A percentile compares a stretch with the other conserved stretches of the same genome.
phyloP scores from a whole-genome alignment of 345 rosid genomes.

The Microcos paniculata region DNA sequence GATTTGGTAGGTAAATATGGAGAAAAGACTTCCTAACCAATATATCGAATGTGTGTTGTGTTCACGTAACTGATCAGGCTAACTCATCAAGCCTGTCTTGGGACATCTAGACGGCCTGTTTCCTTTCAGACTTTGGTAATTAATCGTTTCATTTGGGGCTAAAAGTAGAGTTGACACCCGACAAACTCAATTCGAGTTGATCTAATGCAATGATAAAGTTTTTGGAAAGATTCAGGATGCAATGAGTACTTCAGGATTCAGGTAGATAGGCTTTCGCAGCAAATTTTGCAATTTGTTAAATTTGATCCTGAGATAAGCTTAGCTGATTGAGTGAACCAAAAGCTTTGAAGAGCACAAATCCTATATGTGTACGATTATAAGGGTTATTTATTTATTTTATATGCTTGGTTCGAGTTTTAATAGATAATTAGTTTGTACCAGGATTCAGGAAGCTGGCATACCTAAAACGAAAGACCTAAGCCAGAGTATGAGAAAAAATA shows the following conservation, averaged over 20 bases:
- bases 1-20: not conserved
- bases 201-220: not conserved
- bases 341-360: not conserved
- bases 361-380: not conserved
- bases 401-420: not conserved
- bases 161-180: not conserved
- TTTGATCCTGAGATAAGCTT: not conserved
- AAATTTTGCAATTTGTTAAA: not conserved
- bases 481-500: not conserved
- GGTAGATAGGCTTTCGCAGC: not conserved
- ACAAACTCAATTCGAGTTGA: not conserved
- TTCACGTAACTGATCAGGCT: not conserved
- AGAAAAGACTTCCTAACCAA: not conserved
- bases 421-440: not conserved
- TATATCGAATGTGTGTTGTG: not conserved
- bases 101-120: not conserved
- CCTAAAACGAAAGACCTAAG: not conserved
- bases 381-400: not conserved
- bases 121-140: not conserved
- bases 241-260: not conserved
- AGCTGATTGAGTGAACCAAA: not conserved
- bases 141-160: not conserved
- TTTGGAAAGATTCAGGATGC: not conserved
- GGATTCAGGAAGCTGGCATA: not conserved
- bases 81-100: not conserved